A percentile compares a stretch with the other conserved stretches of the same genome.
Evolutionary conservation across 495 filamentous ascomycete species (phyloP).

Genomic region (Penicillium flavigenum): DNA sequence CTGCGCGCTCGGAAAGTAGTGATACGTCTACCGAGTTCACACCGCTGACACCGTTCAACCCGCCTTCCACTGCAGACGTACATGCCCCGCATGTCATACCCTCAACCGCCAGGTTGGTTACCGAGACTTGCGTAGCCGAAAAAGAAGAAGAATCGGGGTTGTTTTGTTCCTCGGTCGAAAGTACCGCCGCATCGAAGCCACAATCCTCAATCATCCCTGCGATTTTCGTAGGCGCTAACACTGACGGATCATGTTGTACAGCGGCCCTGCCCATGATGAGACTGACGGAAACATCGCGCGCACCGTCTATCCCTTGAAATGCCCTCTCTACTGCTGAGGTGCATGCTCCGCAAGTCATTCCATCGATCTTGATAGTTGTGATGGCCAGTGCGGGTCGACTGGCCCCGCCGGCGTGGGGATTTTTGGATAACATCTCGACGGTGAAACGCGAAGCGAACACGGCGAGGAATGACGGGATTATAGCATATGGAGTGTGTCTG

Average conservation of each 20-base stretch:
- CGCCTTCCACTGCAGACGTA: constrained; percentile 83
- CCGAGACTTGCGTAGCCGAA: constrained; percentile 45
- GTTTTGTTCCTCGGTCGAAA: constrained; percentile 66
- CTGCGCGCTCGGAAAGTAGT: constrained; percentile 65
- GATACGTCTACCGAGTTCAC: constrained; percentile 85
- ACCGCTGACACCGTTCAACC: constrained; percentile 69
- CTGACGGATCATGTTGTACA: constrained; percentile 78
- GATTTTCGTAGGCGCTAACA: constrained; percentile 69
- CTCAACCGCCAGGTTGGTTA: constrained; percentile 84
- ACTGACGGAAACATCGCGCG: constrained; percentile 82
- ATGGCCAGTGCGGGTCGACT: constrained; percentile 63
- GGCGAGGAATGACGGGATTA: constrained; percentile 20
- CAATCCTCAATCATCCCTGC: constrained; percentile 87
- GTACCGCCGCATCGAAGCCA: constrained; percentile 91
- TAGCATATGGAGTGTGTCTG: constrained; percentile 29
- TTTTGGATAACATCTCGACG: constrained; percentile 24
- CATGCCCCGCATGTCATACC: constrained; percentile 98
- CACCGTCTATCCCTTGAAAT: constrained; percentile 76
- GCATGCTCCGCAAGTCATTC: constrained; percentile 95
- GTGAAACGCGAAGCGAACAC: constrained; percentile 19
- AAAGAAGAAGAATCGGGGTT: constrained; percentile 20
- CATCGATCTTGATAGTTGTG: constrained; percentile 84
- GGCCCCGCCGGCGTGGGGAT: constrained; percentile 19
- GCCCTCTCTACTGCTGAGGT: constrained; percentile 83
- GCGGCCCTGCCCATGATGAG: constrained; percentile 91